Conservation (phyloP, 805 yeast genomes). For the Kregervanrija delftensis region DNA sequence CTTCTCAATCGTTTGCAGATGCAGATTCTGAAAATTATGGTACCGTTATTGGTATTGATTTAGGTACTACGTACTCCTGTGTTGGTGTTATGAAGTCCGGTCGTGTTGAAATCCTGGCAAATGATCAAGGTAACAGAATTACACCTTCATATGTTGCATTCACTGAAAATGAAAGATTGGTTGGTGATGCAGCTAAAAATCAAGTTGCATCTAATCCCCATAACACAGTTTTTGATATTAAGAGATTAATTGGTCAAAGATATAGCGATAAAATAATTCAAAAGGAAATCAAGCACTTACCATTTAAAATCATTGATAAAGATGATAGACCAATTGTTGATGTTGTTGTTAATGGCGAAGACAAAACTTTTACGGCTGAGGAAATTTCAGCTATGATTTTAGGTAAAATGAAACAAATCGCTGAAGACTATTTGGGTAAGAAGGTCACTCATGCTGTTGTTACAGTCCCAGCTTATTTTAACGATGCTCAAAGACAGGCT, state of each 20-base stretch:
- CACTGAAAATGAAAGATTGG: constrained; percentile 90
- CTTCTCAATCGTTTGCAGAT: constrained; percentile 20
- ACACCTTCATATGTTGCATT: constrained; percentile 96
- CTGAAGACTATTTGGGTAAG: constrained; percentile 83
- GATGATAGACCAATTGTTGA: constrained; percentile 82
- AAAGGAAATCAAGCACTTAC: constrained; percentile 80
- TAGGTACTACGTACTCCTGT: constrained; percentile 97
- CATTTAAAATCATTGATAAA: constrained; percentile 71
- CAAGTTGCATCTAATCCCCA: constrained; percentile 96
- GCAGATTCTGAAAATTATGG: constrained; percentile 27
- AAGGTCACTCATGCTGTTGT: constrained; percentile 86
- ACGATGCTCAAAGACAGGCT: constrained; percentile 92
- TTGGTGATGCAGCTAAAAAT: constrained; percentile 97
- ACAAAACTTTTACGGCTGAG: constrained; percentile 84
- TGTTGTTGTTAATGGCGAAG: constrained; percentile 85
- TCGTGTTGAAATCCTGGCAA: constrained; percentile 89
- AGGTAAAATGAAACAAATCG: constrained; percentile 85
- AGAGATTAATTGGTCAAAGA: constrained; percentile 86
- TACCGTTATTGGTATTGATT: constrained; percentile 80
- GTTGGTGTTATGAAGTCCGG: constrained; percentile 61
- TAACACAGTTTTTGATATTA: constrained; percentile 93
- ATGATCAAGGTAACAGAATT: constrained; percentile 98
- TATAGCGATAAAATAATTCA: constrained; percentile 74
- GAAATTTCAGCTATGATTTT: constrained; percentile 92
- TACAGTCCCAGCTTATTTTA: constrained; percentile 90